Percentiles rank a stretch among this genome's conserved stretches.
These are phyloP conservation scores for Phytophthora palmivora DNA, from an alignment of 352 stramenopile species.

Conservation along the genomic window DNA sequence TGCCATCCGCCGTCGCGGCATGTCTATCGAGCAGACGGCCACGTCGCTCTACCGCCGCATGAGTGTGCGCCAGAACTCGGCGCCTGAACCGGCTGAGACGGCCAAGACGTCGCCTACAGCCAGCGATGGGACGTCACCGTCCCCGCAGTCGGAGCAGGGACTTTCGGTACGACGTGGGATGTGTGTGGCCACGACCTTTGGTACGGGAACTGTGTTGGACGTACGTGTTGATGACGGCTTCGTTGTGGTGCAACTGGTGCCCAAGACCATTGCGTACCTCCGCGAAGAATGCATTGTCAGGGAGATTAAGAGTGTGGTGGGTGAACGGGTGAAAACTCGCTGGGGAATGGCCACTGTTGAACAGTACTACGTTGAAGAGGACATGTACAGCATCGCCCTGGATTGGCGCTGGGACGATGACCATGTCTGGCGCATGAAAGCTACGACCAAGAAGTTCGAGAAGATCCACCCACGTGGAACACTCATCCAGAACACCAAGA, in stretches of 20 bases:
- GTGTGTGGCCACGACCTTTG: conserved; percentile 81
- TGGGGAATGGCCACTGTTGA: conserved; percentile 87
- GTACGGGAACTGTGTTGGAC: conserved; percentile 77
- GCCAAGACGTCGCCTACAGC: conserved; percentile 39
- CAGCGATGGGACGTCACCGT: conserved; percentile 24
- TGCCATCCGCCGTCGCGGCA: conserved; percentile 48
- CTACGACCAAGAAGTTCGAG: conserved; percentile 91
- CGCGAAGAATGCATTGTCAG: conserved; percentile 70
- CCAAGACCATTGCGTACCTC: conserved; percentile 76
- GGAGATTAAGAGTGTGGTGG: conserved; percentile 87
- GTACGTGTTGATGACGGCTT: conserved; percentile 76
- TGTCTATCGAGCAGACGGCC: conserved; percentile 63
- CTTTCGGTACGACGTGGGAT: conserved; percentile 61
- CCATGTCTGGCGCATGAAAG: conserved; percentile 90
- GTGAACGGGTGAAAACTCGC: conserved; percentile 83
- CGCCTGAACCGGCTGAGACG: conserved; percentile 29
- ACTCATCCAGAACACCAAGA: conserved; percentile 85
- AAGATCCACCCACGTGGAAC: conserved; percentile 69
- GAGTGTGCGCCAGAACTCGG: conserved; percentile 56
- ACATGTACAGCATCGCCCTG: conserved; percentile 90
- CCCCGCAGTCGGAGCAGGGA: conserved; percentile 42
- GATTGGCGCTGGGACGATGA: conserved; percentile 91
- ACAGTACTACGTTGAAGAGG: conserved; percentile 87
- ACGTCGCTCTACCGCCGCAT: conserved; percentile 62
- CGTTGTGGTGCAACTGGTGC: conserved; percentile 79